Conservation (phyloP, 169 alveolate species). For the Ichthyophthirius multifiliis region DNA sequence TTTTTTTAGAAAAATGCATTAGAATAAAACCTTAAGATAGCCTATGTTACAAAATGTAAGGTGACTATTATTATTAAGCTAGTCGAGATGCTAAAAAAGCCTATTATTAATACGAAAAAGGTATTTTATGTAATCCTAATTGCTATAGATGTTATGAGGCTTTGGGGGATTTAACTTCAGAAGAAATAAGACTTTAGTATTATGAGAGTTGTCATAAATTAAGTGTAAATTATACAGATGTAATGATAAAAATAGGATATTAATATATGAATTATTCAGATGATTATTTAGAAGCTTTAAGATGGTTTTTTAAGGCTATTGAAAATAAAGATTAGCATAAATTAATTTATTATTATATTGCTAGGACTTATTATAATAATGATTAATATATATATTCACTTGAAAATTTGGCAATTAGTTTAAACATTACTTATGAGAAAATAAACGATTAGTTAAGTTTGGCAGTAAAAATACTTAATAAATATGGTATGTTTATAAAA, state of each 20-base stretch:
- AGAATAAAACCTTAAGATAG: background rate
- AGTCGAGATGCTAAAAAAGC: background rate
- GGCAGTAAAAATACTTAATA: background rate
- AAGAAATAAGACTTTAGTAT: background rate
- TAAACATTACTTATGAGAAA: background rate
- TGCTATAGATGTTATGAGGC: background rate
- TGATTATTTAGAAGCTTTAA: background rate
- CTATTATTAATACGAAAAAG: background rate
- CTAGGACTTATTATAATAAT: background rate
- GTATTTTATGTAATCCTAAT: background rate
- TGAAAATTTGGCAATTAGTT: background rate
- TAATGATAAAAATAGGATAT: background rate
- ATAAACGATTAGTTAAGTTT: background rate
- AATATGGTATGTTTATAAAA: background rate
- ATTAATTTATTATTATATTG: background rate
- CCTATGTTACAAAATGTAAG: background rate
- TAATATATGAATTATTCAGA: background rate
- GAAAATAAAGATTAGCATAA: background rate
- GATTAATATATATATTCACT: background rate
- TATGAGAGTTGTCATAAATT: background rate
- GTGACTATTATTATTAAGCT: background rate
- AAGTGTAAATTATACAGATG: background rate
- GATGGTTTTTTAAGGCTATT: background rate
- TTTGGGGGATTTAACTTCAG: background rate
- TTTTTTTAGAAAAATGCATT: background rate